Evolutionary conservation across 192 early-diverging fungal species (phyloP).

Genomic region (Gigaspora rosea): DNA sequence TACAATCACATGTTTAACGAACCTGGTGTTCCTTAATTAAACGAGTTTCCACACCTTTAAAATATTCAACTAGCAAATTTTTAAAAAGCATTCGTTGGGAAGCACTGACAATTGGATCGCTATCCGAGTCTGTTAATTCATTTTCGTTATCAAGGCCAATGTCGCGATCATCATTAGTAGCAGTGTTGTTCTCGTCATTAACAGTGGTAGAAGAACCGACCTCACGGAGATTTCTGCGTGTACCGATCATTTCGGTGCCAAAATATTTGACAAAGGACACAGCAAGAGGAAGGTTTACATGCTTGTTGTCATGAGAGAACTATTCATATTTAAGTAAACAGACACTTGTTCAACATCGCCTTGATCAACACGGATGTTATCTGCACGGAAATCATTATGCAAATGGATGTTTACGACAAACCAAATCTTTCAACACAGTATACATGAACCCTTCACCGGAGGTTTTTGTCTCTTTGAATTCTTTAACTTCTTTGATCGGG

Average conservation of each 20-base stretch:
- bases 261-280: constrained; percentile 58
- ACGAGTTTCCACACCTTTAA: constrained; percentile 55
- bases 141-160: constrained; percentile 15
- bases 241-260: constrained; percentile 53
- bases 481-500: constrained; percentile 37
- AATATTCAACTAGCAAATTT: constrained; percentile 64
- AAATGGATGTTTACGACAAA: constrained; percentile 29
- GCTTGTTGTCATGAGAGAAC: constrained; percentile 52
- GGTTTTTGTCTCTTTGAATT: constrained; percentile 34
- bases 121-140: not conserved
- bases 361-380: not conserved
- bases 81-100: constrained; percentile 45
- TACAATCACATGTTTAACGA: not conserved
- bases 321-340: constrained; percentile 25
- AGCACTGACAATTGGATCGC: constrained; percentile 38
- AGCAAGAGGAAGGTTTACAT: constrained; percentile 55
- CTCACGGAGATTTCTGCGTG: constrained; percentile 46
- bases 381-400: constrained; percentile 18
- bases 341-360: constrained; percentile 5
- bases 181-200: constrained; percentile 34
- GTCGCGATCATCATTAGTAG: not conserved
- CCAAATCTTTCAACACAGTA: constrained; percentile 52
- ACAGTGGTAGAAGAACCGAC: constrained; percentile 13
- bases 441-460: constrained; percentile 53
- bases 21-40: constrained; percentile 71